Evolutionary conservation across 2,329 filamentous ascomycete genomes (phyloP).

Genomic region (Hysterium pulicare): DNA sequence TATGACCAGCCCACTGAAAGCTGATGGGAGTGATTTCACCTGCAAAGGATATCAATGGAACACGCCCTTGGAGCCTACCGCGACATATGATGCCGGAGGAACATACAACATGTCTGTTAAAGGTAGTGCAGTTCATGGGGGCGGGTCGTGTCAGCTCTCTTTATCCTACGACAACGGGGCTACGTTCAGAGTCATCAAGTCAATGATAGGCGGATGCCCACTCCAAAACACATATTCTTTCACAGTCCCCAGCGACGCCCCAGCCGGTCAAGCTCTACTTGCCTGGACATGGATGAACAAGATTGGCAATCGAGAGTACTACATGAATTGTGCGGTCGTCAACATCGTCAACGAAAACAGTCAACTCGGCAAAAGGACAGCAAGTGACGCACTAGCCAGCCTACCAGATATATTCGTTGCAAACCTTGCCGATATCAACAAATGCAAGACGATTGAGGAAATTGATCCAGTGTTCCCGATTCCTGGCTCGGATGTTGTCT

Average conservation of each 20-base stretch:
- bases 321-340: conserved; percentile 79
- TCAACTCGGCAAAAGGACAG: background rate
- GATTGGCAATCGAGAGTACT: conserved; percentile 76
- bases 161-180: conserved; percentile 69
- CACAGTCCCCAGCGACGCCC: conserved; percentile 61
- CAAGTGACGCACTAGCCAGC: conserved; percentile 18
- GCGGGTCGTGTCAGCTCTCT: conserved; percentile 73
- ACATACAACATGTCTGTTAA: conserved; percentile 61
- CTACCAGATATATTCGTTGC: conserved; percentile 45
- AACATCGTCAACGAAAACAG: conserved; percentile 47
- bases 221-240: conserved; percentile 59
- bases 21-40: conserved; percentile 64
- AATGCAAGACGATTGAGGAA: conserved; percentile 38
- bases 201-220: conserved; percentile 58
- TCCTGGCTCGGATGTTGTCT: conserved; percentile 40
- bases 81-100: conserved; percentile 60
- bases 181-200: conserved; percentile 67
- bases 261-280: conserved; percentile 60
- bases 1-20: conserved; percentile 64
- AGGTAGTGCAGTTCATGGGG: conserved; percentile 60
- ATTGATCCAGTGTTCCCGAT: conserved; percentile 40
- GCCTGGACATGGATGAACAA: conserved; percentile 73
- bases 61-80: conserved; percentile 51
- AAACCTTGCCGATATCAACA: conserved; percentile 41
- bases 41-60: conserved; percentile 68